Evolutionary conservation across 345 rosid species (phyloP), one percentile per base, ranked within the genome.

Genomic region (Xanthoceras sorbifolium): DNA sequence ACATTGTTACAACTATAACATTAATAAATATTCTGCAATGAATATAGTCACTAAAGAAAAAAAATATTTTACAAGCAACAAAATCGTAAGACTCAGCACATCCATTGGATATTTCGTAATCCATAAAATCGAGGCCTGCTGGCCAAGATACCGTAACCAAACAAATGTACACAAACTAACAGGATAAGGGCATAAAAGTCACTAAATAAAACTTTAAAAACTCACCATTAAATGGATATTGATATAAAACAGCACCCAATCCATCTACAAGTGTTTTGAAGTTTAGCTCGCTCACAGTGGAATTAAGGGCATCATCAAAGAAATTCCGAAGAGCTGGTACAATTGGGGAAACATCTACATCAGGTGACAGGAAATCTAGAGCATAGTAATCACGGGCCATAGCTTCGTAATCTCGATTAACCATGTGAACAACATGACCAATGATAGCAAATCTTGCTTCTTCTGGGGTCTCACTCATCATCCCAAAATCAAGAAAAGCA

Each of bases 401-500:
- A 73, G 99, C 98, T 83, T 93, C 98, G 76, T 95, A 93, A 81
- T 95, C 99, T 69, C 99, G 84, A 87, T 93, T 95, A 23, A 95
- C 99, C 87, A 95, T 78, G 87, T 95, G 99, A 79, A 91, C 96
- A 72, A 91, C 90, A 74, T 91, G 96, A 59, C 99, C 99, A 36
- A 95, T 93, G 48, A 95, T 95, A 17, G 99, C 98, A 84, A 76
- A 86, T 83, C 99, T 92, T 61, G 99, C 99, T 73, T 86, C 97
- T 88, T 95, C 99, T 6, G 99, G 99, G 75, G 99, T 93, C 84
- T 95, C 98, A 79, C 99, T 95, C 98, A 95, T 95, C 99, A 95
- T 95, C 32, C 99, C 98, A 82, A 93, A 95, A 80, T 95, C 99
- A 63, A 95, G 89, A 89, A 95, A 96, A 63, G 99, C 98, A 76